phyloP scores from a whole-genome alignment of 257 asterid species.

The Capsicum pubescens region DNA sequence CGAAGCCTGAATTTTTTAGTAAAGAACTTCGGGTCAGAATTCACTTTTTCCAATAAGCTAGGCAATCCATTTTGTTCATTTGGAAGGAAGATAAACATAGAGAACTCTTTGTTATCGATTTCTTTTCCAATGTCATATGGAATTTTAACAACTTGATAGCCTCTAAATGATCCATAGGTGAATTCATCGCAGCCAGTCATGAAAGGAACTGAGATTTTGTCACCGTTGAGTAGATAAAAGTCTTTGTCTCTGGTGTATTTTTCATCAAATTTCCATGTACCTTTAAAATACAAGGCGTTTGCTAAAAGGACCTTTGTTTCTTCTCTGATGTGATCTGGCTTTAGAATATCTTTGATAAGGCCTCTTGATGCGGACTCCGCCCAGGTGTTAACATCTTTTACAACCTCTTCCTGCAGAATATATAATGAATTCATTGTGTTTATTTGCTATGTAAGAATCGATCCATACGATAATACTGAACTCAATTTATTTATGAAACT shows the following conservation, averaged over 20 bases:
- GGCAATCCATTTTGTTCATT: conserved; percentile 26
- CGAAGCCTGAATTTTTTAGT: background rate
- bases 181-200: conserved; percentile 31
- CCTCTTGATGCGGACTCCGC: background rate
- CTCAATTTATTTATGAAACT: background rate
- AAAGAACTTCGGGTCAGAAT: background rate
- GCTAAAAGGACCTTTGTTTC: background rate
- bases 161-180: conserved; percentile 23
- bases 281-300: conserved; percentile 36
- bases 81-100: conserved; percentile 33
- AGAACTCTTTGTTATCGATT: background rate
- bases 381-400: background rate
- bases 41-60: conserved; percentile 24
- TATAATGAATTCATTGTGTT: too few relatives aligned
- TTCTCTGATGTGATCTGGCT: background rate
- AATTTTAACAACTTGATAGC: conserved; percentile 32
- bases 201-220: conserved; percentile 12
- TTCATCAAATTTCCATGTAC: conserved; percentile 16
- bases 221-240: background rate
- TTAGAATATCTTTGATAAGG: background rate
- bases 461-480: background rate
- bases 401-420: background rate
- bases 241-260: background rate
- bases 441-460: too few relatives aligned
- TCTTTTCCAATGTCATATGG: conserved; percentile 17